A percentile compares a stretch with the other conserved stretches of the same genome.
Conservation (phyloP, 306 rosid species). For the Fragaria iinumae region DNA sequence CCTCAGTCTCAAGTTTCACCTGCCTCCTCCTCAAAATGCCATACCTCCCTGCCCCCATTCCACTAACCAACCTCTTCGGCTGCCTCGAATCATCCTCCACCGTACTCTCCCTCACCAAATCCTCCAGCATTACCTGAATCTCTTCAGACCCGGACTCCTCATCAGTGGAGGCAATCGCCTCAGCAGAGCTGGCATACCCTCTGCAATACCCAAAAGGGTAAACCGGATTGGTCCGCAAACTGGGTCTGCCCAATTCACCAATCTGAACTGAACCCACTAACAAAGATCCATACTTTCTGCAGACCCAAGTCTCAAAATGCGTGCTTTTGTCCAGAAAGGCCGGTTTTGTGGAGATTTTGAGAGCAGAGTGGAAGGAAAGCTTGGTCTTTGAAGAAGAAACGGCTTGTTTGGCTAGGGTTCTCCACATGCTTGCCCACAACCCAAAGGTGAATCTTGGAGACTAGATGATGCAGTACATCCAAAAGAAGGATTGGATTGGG, state of each 20-base stretch:
- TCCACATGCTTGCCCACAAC: slow-evolving; percentile 50
- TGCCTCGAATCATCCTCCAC: slow-evolving; percentile 29
- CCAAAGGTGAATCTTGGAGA: background rate
- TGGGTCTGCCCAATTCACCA: slow-evolving; percentile 34
- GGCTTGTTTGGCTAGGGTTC: slow-evolving; percentile 48
- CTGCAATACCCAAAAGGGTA: slow-evolving; percentile 23
- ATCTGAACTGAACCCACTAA: slow-evolving; percentile 21
- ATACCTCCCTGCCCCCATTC: slow-evolving; percentile 40
- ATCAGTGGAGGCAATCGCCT: slow-evolving; percentile 57
- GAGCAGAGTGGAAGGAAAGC: slow-evolving; percentile 18
- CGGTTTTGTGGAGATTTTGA: slow-evolving; percentile 16
- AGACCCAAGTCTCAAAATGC: slow-evolving; percentile 11
- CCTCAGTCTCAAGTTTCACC: slow-evolving; percentile 81
- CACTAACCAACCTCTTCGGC: slow-evolving; percentile 39
- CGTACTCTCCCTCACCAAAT: slow-evolving; percentile 37
- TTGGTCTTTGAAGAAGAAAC: slow-evolving; percentile 35
- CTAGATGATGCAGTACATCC: slow-evolving; percentile 9
- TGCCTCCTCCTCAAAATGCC: slow-evolving; percentile 59
- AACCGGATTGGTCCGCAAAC: slow-evolving; percentile 23
- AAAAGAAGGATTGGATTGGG: background rate
- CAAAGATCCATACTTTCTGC: slow-evolving; percentile 13
- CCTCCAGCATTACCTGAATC: slow-evolving; percentile 48
- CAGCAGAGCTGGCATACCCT: slow-evolving; percentile 58
- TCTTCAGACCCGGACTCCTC: slow-evolving; percentile 70
- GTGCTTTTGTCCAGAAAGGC: slow-evolving; percentile 29